Evolutionary conservation across 2,329 filamentous ascomycete genomes (phyloP).

Genomic region (Neodidymelliopsis sp.): DNA sequence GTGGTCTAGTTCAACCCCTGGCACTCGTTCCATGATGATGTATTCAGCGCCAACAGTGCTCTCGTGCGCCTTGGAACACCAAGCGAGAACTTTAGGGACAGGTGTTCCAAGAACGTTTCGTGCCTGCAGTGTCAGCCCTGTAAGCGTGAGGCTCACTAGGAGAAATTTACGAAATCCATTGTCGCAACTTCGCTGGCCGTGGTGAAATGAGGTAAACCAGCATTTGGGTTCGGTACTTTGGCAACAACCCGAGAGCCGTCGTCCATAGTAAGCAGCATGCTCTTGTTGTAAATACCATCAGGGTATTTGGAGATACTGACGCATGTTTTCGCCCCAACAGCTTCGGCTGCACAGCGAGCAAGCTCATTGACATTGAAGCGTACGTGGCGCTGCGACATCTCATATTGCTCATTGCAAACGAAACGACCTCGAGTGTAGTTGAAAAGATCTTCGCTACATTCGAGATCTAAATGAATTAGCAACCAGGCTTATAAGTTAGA

Average conservation of each 20-base stretch:
- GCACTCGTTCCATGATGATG: conserved; percentile 41
- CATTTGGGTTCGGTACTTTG: conserved; percentile 50
- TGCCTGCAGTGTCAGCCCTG: conserved; percentile 23
- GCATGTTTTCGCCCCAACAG: conserved; percentile 36
- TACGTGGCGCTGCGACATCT: conserved; percentile 32
- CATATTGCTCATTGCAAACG: conserved; percentile 30
- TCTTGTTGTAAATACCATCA: conserved; percentile 49
- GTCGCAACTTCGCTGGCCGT: conserved; percentile 51
- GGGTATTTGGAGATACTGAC: conserved; percentile 36
- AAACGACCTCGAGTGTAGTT: conserved; percentile 41
- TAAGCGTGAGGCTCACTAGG: conserved; percentile 4
- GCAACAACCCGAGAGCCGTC: conserved; percentile 45
- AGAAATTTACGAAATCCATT: conserved; percentile 42
- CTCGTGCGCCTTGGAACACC: conserved; percentile 38
- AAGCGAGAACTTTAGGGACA: conserved; percentile 43
- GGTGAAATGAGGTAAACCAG: conserved; percentile 43
- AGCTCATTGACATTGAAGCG: conserved; percentile 43
- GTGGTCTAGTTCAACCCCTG: conserved; percentile 38
- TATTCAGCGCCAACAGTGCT: conserved; percentile 46
- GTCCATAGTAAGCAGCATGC: conserved; percentile 47
- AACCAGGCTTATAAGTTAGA: background rate
- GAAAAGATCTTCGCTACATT: conserved; percentile 34
- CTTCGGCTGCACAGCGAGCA: conserved; percentile 29
- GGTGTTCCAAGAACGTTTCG: conserved; percentile 41
- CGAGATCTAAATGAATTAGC: conserved; percentile 21